Base-by-base conservation (phyloP, 106 monocot species). In the Agapanthus africanus region DNA sequence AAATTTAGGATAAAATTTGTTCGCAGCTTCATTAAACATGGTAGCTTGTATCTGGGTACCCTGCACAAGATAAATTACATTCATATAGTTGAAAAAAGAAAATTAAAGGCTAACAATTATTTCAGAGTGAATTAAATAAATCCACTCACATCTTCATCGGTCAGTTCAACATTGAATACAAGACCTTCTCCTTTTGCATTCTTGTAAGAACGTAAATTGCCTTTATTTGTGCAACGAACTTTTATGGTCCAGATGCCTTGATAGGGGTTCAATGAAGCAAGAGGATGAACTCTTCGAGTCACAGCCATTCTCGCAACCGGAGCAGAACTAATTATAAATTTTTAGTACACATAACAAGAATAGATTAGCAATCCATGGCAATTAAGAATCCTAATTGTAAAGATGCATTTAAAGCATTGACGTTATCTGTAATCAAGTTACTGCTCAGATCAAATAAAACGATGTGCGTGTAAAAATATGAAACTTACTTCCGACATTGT, bases 161-260 rank as follows among this genome's bases (percentile, higher is more conserved):
- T 93, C 36, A 99, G 57, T 51, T 93, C 99, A 16, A 93, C 90
- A 74, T 99, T 90, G 76, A 93, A 93, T 19, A 99, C 99, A 63
- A 66, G 72, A 27, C 93, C 93, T 78, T 93, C 89, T 34, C 93
- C 99, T 74, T 78, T 84, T 0, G 90, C 84, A 81, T 91, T 97
- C 77, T 73, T 89, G 46, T 91, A 97, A 10, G 82, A 66, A 38
- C 95, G 81, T 77, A 99, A 49, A 63, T 80, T 93, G 25, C 99
- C 90, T 70, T 93, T 93, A 70, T 79, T 93, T 37, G 99, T 99
- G 27, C 87, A 65, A 8, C 93, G 79, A 57, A 99, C 99, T 65
- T 99, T 99, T 27, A 99, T 99, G 30, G 90, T 90, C 99, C 99
- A 99, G 37, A 77, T 93, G 15, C 99, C 99, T 73, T 99, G 92